A percentile compares a stretch with the other conserved stretches of the same genome.
These are phyloP conservation scores for Porphyra umbilicalis DNA, from an alignment of 31 red algal genomes.

Conservation along the genomic window DNA sequence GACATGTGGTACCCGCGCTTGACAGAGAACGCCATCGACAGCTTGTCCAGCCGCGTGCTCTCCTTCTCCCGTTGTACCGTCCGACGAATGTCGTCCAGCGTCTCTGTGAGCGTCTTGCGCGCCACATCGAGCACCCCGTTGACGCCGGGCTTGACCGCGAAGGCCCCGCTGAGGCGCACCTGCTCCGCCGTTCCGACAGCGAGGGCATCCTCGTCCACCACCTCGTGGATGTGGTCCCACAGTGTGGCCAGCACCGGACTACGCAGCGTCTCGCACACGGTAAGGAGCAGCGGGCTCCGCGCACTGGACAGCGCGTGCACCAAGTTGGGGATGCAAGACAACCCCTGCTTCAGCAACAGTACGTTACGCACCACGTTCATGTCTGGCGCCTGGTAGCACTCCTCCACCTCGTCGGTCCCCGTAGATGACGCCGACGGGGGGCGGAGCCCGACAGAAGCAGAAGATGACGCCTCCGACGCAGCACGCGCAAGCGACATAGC, in stretches of 20 bases:
- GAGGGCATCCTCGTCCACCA: conserved; percentile 41
- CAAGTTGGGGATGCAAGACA: conserved; percentile 19
- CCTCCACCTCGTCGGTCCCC: neutral
- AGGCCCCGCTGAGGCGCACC: conserved; percentile 70
- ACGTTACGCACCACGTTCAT: conserved; percentile 41
- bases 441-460: neutral
- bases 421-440: neutral
- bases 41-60: conserved; percentile 26
- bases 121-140: conserved; percentile 69
- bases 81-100: conserved; percentile 55
- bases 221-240: conserved; percentile 27
- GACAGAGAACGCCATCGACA: conserved; percentile 29
- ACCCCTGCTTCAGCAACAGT: conserved; percentile 31
- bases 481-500: neutral
- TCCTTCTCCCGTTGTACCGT: conserved; percentile 17
- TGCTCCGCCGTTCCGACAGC: conserved; percentile 32
- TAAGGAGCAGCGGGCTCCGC: conserved; percentile 20
- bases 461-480: neutral
- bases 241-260: conserved; percentile 29
- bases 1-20: conserved; percentile 63
- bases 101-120: conserved; percentile 71
- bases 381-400: conserved; percentile 16
- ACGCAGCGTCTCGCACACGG: conserved; percentile 44
- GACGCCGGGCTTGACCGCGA: conserved; percentile 57
- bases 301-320: conserved; percentile 26